These are phyloP conservation scores for Thalassiosira gravida DNA, from an alignment of 352 stramenopile genomes.

Conservation along the genomic window DNA sequence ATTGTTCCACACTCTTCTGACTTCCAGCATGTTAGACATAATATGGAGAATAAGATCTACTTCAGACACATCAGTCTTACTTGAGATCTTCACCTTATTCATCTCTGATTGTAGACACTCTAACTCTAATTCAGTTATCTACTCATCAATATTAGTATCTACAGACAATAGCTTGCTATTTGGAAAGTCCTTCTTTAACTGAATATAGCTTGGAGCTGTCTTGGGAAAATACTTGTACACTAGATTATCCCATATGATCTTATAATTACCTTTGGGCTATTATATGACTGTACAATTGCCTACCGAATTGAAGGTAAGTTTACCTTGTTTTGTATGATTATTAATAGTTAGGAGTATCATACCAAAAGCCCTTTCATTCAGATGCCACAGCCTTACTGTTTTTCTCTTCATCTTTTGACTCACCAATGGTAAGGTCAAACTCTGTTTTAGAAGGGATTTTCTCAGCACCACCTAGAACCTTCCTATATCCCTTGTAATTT, in stretches of 20 bases:
- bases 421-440: background rate
- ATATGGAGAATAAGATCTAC: background rate
- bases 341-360: background rate
- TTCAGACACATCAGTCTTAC: background rate
- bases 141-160: background rate
- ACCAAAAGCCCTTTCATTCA: background rate
- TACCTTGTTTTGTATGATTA: background rate
- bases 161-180: background rate
- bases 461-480: background rate
- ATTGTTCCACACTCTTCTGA: background rate
- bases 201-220: background rate
- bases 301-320: background rate
- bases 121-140: background rate
- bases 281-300: background rate
- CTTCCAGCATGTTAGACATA: background rate
- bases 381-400: background rate
- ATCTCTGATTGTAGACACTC: background rate
- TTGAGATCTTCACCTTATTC: background rate
- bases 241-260: background rate
- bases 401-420: background rate
- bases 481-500: background rate
- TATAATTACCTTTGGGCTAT: background rate
- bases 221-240: background rate
- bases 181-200: background rate
- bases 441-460: background rate